phyloP scores from a whole-genome alignment of 1,284 basidiomycete genomes.

The Irpex sp. region DNA sequence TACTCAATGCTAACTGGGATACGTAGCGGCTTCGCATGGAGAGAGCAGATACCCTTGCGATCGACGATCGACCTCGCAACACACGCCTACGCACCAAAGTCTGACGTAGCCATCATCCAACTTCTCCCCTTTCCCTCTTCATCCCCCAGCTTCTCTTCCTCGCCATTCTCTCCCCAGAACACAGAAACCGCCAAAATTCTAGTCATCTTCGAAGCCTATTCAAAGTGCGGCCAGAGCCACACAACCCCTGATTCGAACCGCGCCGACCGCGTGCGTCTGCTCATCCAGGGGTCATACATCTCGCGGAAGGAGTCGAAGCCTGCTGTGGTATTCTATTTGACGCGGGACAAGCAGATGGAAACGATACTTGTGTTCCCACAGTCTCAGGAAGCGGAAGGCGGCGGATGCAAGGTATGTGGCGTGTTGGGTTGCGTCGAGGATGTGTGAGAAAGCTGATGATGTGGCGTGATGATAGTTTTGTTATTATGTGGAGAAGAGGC shows the following conservation, averaged over 20 bases:
- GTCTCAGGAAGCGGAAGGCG: too few relatives aligned
- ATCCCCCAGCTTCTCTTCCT: too few relatives aligned
- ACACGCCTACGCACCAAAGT: not conserved
- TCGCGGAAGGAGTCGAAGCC: not conserved
- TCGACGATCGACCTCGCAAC: not conserved
- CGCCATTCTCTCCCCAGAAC: too few relatives aligned
- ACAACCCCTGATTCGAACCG: not conserved
- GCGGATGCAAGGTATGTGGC: not conserved
- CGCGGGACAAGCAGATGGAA: not conserved
- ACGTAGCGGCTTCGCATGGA: not conserved
- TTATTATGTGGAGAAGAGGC: not conserved
- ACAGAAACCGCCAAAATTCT: not conserved
- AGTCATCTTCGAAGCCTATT: not conserved
- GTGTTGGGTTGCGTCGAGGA: too few relatives aligned
- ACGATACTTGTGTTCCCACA: not conserved
- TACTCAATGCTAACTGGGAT: too few relatives aligned
- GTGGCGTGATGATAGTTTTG: not conserved
- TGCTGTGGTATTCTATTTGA: not conserved
- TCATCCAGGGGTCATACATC: not conserved
- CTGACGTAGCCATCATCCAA: not conserved
- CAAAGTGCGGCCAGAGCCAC: not conserved
- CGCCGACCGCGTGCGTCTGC: not conserved
- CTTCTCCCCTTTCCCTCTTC: not conserved
- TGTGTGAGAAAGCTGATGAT: too few relatives aligned
- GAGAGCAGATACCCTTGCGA: not conserved